A percentile compares a stretch with the other conserved stretches of the same genome.
phyloP scores from a whole-genome alignment of 768 basidiomycete genomes.

The Macrolepiota albuminosa region DNA sequence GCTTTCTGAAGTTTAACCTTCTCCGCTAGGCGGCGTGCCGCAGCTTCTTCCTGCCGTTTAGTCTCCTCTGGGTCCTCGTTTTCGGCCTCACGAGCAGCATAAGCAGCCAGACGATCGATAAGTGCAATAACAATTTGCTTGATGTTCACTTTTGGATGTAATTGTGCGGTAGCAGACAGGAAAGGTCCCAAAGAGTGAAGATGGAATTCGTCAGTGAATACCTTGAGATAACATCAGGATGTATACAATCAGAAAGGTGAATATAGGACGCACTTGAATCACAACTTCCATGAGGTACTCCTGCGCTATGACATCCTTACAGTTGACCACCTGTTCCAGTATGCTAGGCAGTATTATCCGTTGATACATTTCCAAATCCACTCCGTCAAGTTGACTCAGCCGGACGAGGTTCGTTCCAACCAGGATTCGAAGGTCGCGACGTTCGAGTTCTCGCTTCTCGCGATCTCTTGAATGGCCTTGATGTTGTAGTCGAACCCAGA shows the following conservation, averaged over 20 bases:
- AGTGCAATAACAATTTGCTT: slow-evolving; percentile 97
- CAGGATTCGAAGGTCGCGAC: slow-evolving; percentile 89
- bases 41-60: slow-evolving; percentile 89
- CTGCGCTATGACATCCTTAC: slow-evolving; percentile 98
- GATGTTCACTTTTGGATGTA: slow-evolving; percentile 98
- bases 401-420: slow-evolving; percentile 98
- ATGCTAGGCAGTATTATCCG: slow-evolving; percentile 84
- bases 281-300: slow-evolving; percentile 99
- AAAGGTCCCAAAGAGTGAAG: slow-evolving; percentile 94
- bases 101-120: slow-evolving; percentile 92
- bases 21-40: slow-evolving; percentile 82
- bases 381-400: slow-evolving; percentile 91
- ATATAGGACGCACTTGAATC: slow-evolving; percentile 69
- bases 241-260: not conserved
- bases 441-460: slow-evolving; percentile 96
- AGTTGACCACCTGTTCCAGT: slow-evolving; percentile 95
- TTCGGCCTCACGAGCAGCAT: slow-evolving; percentile 96
- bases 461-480: slow-evolving; percentile 96
- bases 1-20: slow-evolving; percentile 75
- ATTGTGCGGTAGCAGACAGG: slow-evolving; percentile 90
- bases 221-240: slow-evolving; percentile 39
- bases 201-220: slow-evolving; percentile 98
- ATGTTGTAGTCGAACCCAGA: slow-evolving; percentile 98
- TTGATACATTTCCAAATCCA: slow-evolving; percentile 91
- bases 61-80: slow-evolving; percentile 94